A percentile compares a stretch with the other conserved stretches of the same genome.
Evolutionary conservation across 108 stramenopile genomes (phyloP).

Genomic region (Epithemia pelagica): DNA sequence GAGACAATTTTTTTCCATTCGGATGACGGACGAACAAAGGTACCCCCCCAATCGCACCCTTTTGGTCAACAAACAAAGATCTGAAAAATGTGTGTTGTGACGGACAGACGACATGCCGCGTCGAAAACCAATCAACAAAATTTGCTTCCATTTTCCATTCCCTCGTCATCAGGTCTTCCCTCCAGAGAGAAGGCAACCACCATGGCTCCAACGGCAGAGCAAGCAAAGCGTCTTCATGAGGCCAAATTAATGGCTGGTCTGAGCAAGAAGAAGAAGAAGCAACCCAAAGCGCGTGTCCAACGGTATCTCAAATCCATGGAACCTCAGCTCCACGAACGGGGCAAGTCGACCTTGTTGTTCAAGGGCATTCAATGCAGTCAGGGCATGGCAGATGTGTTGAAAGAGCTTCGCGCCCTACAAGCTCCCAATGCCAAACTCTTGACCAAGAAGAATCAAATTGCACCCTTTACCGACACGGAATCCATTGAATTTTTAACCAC

Average conservation of each 20-base stretch:
- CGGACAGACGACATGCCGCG: no score
- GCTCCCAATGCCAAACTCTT: slow-evolving; percentile 79
- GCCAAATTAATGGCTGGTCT: not conserved
- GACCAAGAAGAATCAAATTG: slow-evolving; percentile 82
- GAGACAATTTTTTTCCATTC: no score
- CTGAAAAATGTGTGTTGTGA: no score
- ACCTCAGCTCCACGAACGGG: slow-evolving; percentile 64
- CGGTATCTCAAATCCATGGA: slow-evolving; percentile 80
- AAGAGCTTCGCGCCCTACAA: slow-evolving; percentile 76
- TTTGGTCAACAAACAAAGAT: no score
- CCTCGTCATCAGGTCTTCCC: no score
- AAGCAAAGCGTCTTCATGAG: not conserved
- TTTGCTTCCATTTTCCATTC: no score
- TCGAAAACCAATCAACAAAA: no score
- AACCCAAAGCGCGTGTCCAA: slow-evolving; percentile 77
- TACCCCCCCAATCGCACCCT: no score
- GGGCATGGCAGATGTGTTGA: slow-evolving; percentile 71
- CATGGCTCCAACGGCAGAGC: not conserved
- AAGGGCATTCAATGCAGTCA: slow-evolving; percentile 85
- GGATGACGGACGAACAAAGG: no score
- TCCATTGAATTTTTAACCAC: slow-evolving; percentile 81
- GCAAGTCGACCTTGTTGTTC: slow-evolving; percentile 69
- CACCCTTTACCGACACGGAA: slow-evolving; percentile 74
- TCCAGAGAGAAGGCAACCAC: no score
- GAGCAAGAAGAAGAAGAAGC: slow-evolving; percentile 44